These are phyloP conservation scores for Talaromyces wortmannii DNA, from an alignment of 495 filamentous ascomycete species.

Conservation along the genomic window DNA sequence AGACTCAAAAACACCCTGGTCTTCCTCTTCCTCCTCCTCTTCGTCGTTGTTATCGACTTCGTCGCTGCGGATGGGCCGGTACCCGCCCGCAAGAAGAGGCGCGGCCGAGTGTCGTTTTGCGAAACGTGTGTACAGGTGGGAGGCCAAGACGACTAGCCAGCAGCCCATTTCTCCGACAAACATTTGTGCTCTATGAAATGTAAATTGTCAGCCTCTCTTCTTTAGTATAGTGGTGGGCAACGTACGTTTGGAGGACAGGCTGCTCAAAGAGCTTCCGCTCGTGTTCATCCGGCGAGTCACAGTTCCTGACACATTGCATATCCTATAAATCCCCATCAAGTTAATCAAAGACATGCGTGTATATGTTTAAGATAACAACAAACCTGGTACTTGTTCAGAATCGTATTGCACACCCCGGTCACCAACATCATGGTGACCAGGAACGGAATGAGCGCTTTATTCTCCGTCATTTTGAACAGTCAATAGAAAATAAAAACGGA, in stretches of 20 bases:
- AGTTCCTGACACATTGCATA: constrained; percentile 92
- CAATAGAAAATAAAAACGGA: constrained; percentile 1
- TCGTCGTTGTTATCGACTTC: constrained; percentile 13
- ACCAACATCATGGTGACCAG: constrained; percentile 89
- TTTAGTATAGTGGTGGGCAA: background rate
- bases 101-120: constrained; percentile 26
- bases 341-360: background rate
- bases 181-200: constrained; percentile 60
- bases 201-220: background rate
- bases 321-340: constrained; percentile 46
- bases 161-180: constrained; percentile 89
- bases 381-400: constrained; percentile 94
- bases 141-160: constrained; percentile 75
- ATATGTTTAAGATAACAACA: constrained; percentile 4
- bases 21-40: constrained; percentile 42
- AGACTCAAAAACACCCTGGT: constrained; percentile 20
- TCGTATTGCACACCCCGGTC: constrained; percentile 91
- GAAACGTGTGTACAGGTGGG: constrained; percentile 56
- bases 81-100: constrained; percentile 49
- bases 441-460: constrained; percentile 63
- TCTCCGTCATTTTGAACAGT: constrained; percentile 18
- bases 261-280: constrained; percentile 72
- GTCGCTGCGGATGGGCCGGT: constrained; percentile 51
- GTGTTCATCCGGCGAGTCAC: constrained; percentile 65
- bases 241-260: constrained; percentile 87